Percentiles rank a stretch among this genome's conserved stretches.
These are phyloP conservation scores for Suillus bovinus DNA, from an alignment of 768 basidiomycete species.

Conservation along the genomic window DNA sequence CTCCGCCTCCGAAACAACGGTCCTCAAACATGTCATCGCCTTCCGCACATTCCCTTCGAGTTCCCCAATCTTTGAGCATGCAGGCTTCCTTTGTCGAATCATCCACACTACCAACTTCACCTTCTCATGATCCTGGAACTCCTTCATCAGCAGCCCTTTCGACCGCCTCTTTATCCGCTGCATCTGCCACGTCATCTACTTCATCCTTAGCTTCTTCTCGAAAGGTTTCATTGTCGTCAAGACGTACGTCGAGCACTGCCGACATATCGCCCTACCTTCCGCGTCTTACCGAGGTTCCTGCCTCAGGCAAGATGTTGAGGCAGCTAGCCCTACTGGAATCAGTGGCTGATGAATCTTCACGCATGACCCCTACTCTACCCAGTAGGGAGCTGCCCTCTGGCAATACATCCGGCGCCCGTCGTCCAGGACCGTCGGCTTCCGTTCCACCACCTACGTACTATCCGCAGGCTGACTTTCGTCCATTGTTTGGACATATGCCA, in stretches of 20 bases:
- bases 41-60: neutral
- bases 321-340: slow-evolving; percentile 72
- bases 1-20: slow-evolving; percentile 10
- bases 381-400: slow-evolving; percentile 25
- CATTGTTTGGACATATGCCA: slow-evolving; percentile 37
- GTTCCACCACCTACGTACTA: slow-evolving; percentile 27
- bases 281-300: slow-evolving; percentile 51
- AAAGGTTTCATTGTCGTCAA: slow-evolving; percentile 27
- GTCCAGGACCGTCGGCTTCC: slow-evolving; percentile 26
- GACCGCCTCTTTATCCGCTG: slow-evolving; percentile 7
- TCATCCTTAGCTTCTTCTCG: slow-evolving; percentile 18
- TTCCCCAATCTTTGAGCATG: slow-evolving; percentile 4
- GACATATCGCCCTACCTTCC: slow-evolving; percentile 73
- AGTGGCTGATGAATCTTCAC: slow-evolving; percentile 72
- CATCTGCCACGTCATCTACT: slow-evolving; percentile 14
- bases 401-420: slow-evolving; percentile 7
- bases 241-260: slow-evolving; percentile 49
- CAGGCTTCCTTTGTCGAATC: slow-evolving; percentile 6
- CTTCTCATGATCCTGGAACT: slow-evolving; percentile 7
- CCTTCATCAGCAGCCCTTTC: slow-evolving; percentile 12
- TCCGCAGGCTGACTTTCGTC: slow-evolving; percentile 23
- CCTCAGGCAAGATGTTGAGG: slow-evolving; percentile 63
- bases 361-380: slow-evolving; percentile 48
- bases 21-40: slow-evolving; percentile 12
- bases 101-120: neutral